Evolutionary conservation across 164 flowering plant genomes (phyloP).

Genomic region (Macadamia tetraphylla): DNA sequence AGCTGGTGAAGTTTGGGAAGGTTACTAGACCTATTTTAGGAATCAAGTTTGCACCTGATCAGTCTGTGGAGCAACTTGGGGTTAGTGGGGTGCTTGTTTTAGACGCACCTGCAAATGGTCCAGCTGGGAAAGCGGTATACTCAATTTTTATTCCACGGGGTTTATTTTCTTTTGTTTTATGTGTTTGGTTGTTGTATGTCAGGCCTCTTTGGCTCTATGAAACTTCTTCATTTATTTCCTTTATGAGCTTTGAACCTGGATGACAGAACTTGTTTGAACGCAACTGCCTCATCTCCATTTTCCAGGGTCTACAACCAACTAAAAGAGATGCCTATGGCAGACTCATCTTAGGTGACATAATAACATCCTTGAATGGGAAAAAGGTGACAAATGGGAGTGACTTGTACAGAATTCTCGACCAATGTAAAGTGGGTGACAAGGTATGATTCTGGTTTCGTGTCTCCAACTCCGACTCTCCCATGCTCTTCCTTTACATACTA

Average conservation of each 20-base stretch:
- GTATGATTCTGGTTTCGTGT: conserved; percentile 25
- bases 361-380: conserved; percentile 87
- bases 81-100: conserved; percentile 93
- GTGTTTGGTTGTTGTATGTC: too few species aligned
- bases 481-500: not conserved
- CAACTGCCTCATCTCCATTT: conserved; percentile 1
- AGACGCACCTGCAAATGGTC: conserved; percentile 91
- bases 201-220: too few species aligned
- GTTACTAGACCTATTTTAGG: conserved; percentile 94
- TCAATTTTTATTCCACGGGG: too few species aligned
- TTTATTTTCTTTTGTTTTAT: not conserved
- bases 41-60: conserved; percentile 97
- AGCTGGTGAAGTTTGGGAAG: conserved; percentile 81
- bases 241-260: not conserved
- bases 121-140: conserved; percentile 80
- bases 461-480: not conserved
- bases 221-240: not conserved
- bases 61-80: conserved; percentile 94
- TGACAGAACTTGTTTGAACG: not conserved
- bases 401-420: conserved; percentile 94
- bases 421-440: conserved; percentile 86
- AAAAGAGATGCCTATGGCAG: conserved; percentile 93
- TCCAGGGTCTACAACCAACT: conserved; percentile 76
- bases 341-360: conserved; percentile 86
- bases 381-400: conserved; percentile 87